Percentiles rank a stretch among this genome's conserved stretches.
Evolutionary conservation across 1,139 yeast genomes (phyloP).

Genomic region (Lodderomyces jiufengensis): DNA sequence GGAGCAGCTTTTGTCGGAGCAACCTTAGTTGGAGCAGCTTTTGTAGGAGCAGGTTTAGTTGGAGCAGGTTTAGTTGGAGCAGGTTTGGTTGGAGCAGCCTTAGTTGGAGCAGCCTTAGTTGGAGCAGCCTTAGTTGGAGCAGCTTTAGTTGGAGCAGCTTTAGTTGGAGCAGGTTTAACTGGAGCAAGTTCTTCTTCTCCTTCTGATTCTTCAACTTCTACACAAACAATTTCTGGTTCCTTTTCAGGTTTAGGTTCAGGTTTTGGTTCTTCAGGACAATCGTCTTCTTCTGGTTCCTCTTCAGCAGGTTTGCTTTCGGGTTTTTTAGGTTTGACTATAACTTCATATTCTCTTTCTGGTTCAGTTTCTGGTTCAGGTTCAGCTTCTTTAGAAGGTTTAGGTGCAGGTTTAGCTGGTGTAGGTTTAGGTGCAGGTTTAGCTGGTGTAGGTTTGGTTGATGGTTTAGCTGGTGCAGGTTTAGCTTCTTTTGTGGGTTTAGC

Average conservation of each 20-base stretch:
- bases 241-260: background rate
- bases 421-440: conserved; percentile 1
- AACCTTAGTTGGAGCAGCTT: background rate
- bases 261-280: conserved; percentile 4
- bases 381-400: conserved; percentile 1
- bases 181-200: conserved; percentile 1
- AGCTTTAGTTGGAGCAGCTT: conserved; percentile 1
- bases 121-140: background rate
- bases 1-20: no score
- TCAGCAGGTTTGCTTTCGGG: no score
- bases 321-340: no score
- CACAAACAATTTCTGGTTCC: background rate
- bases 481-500: background rate
- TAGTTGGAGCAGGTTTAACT: background rate
- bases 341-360: background rate
- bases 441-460: background rate
- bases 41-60: background rate
- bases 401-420: conserved; percentile 1
- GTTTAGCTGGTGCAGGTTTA: background rate
- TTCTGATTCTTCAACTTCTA: background rate
- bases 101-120: no score
- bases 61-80: no score
- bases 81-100: no score
- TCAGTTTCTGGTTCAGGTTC: background rate
- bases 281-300: conserved; percentile 4